Base-by-base conservation (phyloP, 495 filamentous ascomycete species). In the Beverwykella pulmonaria region DNA sequence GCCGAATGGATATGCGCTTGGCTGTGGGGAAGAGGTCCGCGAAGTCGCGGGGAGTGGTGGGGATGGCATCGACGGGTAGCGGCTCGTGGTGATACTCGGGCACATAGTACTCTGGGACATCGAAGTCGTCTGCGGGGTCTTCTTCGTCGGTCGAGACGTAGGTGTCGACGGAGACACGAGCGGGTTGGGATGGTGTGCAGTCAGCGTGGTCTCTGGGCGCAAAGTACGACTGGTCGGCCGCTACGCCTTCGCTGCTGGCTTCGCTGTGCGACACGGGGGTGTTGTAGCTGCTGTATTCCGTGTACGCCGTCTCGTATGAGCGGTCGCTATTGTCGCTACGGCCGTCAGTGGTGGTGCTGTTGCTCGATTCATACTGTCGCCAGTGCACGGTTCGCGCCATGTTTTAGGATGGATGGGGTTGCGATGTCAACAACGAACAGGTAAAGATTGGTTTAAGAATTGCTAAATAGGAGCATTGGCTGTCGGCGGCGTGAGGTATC, bases 21-120 rank as follows among this genome's bases (percentile, higher is more conserved):
- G 87, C 81, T 10, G 93, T 93, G 12, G 94, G 93, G 75, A 97
- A 98, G 68, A 93, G 84, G 63, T 87, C 83, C 39, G 90, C 90
- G 74, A 98, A 98, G 57, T 92, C 89, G 19, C 87, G 80, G 14
- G 94, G 89, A 26, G 86, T 94, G 7, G 93, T 91, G 4, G 90
- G 82, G 17, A 90, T 80, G 14, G 88, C 86, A 63, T 87, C 83
- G 57, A 86, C 78, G 47, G 86, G 81, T 67, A 85, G 81, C 44
- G 82, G 75, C 25, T 88, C 88, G 48, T 84, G 80, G 26, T 77
- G 75, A 70, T 89, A 87, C 25, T 87, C 85, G 15, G 61, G 67
- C 9, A 69, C 66, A 20, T 68, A 19, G 44, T 71, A 71, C 52
- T 80, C 74, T 61, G 87, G 86, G 10, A 60, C 30, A 53, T 68